Evolutionary conservation across 148 eudicot genomes (phyloP).

Genomic region (Camellia granthamiana): DNA sequence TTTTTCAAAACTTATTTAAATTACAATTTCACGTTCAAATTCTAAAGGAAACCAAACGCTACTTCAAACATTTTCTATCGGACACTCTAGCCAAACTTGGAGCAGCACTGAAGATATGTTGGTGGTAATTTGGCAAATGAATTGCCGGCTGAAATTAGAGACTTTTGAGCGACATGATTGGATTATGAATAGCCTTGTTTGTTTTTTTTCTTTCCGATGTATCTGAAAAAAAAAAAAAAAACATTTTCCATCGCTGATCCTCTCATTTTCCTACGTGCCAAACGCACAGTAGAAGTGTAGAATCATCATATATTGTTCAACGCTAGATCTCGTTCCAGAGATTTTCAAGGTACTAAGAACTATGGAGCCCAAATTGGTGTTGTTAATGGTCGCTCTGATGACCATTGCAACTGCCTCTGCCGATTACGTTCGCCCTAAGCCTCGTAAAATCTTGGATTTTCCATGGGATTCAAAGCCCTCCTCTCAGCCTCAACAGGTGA

Average conservation of each 20-base stretch:
- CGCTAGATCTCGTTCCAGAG: not conserved
- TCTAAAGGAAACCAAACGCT: not conserved
- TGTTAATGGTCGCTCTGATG: slow-evolving; percentile 1
- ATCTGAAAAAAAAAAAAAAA: no score
- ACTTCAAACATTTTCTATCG: not conserved
- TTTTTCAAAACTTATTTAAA: no score
- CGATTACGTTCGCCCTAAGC: slow-evolving; percentile 68
- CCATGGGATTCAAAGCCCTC: slow-evolving; percentile 42
- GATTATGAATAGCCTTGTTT: no score
- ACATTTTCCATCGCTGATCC: not conserved
- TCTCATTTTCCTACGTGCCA: not conserved
- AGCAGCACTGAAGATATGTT: not conserved
- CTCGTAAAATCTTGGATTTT: slow-evolving; percentile 54
- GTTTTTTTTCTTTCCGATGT: not conserved
- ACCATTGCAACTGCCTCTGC: slow-evolving; percentile 12
- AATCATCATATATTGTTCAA: not conserved
- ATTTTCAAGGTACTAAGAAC: not conserved
- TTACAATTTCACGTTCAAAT: no score
- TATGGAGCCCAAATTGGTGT: slow-evolving; percentile 10
- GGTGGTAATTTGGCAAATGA: not conserved
- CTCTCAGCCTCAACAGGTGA: slow-evolving; percentile 72
- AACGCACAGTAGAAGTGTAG: not conserved
- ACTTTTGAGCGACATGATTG: not conserved
- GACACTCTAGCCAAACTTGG: not conserved
- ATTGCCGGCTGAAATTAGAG: not conserved